These are phyloP conservation scores for Arabis hirsuta DNA, from an alignment of 345 rosid species.

Conservation along the genomic window DNA sequence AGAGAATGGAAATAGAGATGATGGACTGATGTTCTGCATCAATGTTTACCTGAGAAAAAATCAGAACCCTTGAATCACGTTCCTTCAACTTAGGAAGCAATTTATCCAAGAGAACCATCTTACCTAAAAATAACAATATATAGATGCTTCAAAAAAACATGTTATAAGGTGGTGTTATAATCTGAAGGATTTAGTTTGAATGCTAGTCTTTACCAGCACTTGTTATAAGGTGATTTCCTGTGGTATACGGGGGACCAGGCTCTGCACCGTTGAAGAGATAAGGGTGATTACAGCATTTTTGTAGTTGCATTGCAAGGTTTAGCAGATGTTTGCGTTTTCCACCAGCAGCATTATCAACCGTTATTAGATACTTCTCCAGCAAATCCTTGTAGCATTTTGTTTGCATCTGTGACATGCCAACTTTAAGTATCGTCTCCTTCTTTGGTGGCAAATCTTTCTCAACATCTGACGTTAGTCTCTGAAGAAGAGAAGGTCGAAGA, in stretches of 20 bases:
- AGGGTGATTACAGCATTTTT: constrained; percentile 99
- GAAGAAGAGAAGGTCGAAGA: constrained; percentile 97
- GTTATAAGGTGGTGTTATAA: neutral
- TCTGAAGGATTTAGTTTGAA: constrained; percentile 16
- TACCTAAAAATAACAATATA: constrained; percentile 59
- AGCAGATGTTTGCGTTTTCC: constrained; percentile 98
- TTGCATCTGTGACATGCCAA: constrained; percentile 99
- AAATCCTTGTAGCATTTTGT: constrained; percentile 88
- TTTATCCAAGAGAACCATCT: constrained; percentile 99
- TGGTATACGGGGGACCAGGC: constrained; percentile 99
- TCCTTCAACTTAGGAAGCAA: constrained; percentile 97
- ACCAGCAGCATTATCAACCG: constrained; percentile 81
- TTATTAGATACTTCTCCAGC: constrained; percentile 97
- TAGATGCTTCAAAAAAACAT: constrained; percentile 18
- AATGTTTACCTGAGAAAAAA: constrained; percentile 85
- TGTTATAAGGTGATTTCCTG: constrained; percentile 91
- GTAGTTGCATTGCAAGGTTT: constrained; percentile 98
- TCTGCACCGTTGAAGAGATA: constrained; percentile 99
- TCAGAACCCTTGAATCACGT: constrained; percentile 96
- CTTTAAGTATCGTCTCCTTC: constrained; percentile 97
- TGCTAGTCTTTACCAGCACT: constrained; percentile 70
- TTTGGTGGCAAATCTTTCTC: constrained; percentile 99
- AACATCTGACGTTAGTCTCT: constrained; percentile 95
- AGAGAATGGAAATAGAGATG: constrained; percentile 20
- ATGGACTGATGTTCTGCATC: constrained; percentile 4